A percentile compares a stretch with the other conserved stretches of the same genome.
Conservation (phyloP, 2,329 filamentous ascomycete species). For the Colletotrichum aenigma region DNA sequence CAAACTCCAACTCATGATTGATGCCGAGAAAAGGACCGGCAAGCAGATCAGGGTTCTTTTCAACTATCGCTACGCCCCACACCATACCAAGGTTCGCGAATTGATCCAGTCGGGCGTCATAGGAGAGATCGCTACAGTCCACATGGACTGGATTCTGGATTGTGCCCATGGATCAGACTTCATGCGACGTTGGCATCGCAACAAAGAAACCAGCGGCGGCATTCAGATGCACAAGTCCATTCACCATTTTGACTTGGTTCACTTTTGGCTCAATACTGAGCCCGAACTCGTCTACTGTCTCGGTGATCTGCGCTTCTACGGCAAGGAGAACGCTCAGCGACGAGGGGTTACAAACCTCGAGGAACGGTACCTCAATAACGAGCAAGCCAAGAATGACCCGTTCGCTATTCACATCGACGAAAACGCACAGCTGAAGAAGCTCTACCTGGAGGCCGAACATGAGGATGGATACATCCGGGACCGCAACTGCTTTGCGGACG, state of each 20-base stretch:
- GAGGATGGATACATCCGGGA: slow-evolving; percentile 54
- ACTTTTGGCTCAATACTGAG: slow-evolving; percentile 64
- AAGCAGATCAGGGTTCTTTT: slow-evolving; percentile 61
- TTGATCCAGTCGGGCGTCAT: slow-evolving; percentile 59
- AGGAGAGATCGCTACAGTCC: slow-evolving; percentile 59
- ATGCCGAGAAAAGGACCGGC: slow-evolving; percentile 49
- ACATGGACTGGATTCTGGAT: slow-evolving; percentile 69
- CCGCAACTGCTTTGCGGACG: slow-evolving; percentile 51
- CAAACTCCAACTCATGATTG: slow-evolving; percentile 47
- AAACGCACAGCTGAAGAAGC: slow-evolving; percentile 43
- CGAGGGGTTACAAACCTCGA: slow-evolving; percentile 47
- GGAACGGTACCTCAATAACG: slow-evolving; percentile 41
- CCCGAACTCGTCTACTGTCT: slow-evolving; percentile 62
- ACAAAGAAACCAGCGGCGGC: slow-evolving; percentile 64
- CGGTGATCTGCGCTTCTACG: slow-evolving; percentile 65
- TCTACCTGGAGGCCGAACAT: slow-evolving; percentile 52
- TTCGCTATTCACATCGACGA: slow-evolving; percentile 49
- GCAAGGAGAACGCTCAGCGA: slow-evolving; percentile 62
- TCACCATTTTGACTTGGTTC: slow-evolving; percentile 67
- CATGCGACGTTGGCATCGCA: slow-evolving; percentile 67
- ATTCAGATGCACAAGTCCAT: slow-evolving; percentile 67
- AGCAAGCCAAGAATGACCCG: slow-evolving; percentile 44
- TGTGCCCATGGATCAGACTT: slow-evolving; percentile 67
- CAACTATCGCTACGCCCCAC: slow-evolving; percentile 70
- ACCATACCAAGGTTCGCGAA: slow-evolving; percentile 65